Conservation (phyloP, 495 filamentous ascomycete species). For the Hyaloscypha bicolor region DNA sequence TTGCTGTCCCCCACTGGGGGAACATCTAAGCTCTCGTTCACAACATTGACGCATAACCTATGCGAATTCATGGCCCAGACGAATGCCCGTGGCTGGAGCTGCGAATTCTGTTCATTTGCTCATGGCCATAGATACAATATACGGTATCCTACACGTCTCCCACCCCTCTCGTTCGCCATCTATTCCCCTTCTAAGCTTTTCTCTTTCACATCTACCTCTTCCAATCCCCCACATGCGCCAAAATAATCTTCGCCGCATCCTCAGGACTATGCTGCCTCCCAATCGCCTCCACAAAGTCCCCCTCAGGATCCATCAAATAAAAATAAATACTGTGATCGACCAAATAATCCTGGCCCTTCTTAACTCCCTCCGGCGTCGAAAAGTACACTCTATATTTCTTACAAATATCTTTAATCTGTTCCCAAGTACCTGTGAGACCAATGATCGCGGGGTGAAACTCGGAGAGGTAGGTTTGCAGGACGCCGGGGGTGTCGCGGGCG, state of each 20-base stretch:
- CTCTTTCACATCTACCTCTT: slow-evolving; percentile 7
- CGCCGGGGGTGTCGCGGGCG: slow-evolving; percentile 81
- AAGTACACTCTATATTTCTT: slow-evolving; percentile 98
- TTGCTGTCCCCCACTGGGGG: too few relatives aligned
- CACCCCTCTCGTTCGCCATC: not conserved
- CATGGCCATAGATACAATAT: not conserved
- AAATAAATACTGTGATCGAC: slow-evolving; percentile 99
- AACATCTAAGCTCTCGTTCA: too few relatives aligned
- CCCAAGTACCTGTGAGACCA: slow-evolving; percentile 89
- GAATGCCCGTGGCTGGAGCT: not conserved
- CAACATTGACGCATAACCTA: not conserved
- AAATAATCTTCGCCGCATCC: slow-evolving; percentile 79
- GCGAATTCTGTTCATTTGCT: not conserved
- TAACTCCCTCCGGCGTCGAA: slow-evolving; percentile 82
- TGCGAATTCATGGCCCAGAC: not conserved
- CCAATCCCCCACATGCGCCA: slow-evolving; percentile 85
- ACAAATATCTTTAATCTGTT: slow-evolving; percentile 88
- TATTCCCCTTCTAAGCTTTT: not conserved
- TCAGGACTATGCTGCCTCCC: slow-evolving; percentile 92
- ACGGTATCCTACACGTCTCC: not conserved
- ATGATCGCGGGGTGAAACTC: slow-evolving; percentile 92
- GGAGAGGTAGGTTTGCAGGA: slow-evolving; percentile 78
- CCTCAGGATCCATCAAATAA: slow-evolving; percentile 98
- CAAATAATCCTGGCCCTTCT: slow-evolving; percentile 93
- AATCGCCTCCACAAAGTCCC: slow-evolving; percentile 96